Evolutionary conservation across 177 flowering plant species (phyloP).

Genomic region (Vitis hybrid): DNA sequence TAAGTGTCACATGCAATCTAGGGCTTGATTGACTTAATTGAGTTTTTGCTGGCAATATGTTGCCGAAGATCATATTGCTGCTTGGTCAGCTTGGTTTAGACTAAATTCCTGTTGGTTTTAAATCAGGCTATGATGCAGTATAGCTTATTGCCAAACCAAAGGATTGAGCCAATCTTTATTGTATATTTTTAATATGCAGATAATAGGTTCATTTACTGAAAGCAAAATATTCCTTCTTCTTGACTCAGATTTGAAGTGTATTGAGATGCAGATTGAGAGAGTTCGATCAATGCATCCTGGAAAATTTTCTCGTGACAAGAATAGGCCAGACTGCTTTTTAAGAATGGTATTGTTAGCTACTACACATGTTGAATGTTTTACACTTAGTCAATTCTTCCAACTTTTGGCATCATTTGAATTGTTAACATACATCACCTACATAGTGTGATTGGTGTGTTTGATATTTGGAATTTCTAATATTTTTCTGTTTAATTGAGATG

Average conservation of each 20-base stretch:
- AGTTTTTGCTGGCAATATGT: no score
- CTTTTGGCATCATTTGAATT: neutral
- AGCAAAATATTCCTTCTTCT: neutral
- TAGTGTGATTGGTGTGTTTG: no score
- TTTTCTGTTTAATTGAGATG: no score
- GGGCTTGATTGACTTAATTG: no score
- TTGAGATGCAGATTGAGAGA: conserved; percentile 46
- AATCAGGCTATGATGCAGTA: no score
- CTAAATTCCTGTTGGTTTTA: no score
- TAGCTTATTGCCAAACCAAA: no score
- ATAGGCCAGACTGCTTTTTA: conserved; percentile 67
- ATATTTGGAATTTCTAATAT: no score
- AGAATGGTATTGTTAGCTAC: conserved; percentile 58
- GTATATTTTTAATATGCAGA: no score
- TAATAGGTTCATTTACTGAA: neutral
- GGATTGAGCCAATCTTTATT: no score
- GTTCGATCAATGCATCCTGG: conserved; percentile 67
- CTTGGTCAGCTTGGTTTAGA: neutral
- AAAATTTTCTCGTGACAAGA: conserved; percentile 40
- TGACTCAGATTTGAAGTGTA: conserved; percentile 50
- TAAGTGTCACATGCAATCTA: no score
- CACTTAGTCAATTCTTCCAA: neutral
- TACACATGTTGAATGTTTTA: neutral
- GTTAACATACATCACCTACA: no score
- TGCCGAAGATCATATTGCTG: neutral